Base-by-base conservation (phyloP, 192 early-diverging fungal species). In the Allomyces arbusculus region DNA sequence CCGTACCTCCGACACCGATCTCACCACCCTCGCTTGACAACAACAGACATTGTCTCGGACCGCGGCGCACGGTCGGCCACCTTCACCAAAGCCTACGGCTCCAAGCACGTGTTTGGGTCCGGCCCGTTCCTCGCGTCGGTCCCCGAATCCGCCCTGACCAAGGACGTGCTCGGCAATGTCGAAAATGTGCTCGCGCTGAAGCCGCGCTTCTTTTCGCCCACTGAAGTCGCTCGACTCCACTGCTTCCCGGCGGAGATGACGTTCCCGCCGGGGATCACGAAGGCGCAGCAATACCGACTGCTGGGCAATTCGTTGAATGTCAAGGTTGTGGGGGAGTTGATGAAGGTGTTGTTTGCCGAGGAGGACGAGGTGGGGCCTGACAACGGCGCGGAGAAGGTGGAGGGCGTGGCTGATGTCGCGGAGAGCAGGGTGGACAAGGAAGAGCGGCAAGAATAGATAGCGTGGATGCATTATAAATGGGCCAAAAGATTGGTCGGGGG, bases 291-390 rank as follows among this genome's bases (percentile, higher is more conserved):
- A 61, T 95, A 91, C 68, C 75, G 84, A n/a, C 78, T 92, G 40
- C 73, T 97, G 12, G 95, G 95, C 2, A 97, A 97, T 69, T 90
- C 87, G 40, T 79, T 97, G 22, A 97, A 88, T 67, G 87, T 90
- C 61, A 81, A 76, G 61, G 84, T 95, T 1, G 89, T 95, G 0
- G 76, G 85, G 0, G 77, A 84, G 64, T 70, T 97, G 66, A 84
- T 95, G 70, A 74, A 77, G 68, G 86, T 86, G 65, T 71, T 91
- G 20, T 63, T 88, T 64, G 12, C 23, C 64, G 11, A 40, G 33
- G 33, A 40, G 33, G 33, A 7, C 7, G 33, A 40, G 7, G 33
- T 40, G 33, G 4, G 7, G 33, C 33, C 33, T 8, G 33, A 40
- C 4, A 40, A 7, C 33, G 7, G 33, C 3, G 33, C 33, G 3